Evolutionary conservation across 805 yeast genomes (phyloP), one percentile per base, ranked within the genome.

Genomic region (Candida anglica): DNA sequence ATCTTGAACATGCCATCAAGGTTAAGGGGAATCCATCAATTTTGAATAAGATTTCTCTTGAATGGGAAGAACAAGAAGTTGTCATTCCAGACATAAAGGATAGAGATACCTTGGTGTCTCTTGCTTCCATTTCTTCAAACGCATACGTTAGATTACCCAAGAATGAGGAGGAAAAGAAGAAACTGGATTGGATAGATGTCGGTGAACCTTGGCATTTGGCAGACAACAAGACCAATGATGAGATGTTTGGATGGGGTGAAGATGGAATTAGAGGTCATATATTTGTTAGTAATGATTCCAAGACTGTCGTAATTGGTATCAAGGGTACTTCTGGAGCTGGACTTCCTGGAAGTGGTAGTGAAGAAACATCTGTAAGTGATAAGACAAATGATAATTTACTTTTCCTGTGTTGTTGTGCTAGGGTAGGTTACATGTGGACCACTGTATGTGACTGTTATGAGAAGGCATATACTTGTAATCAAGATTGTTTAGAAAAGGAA

Each of bases 361-460:
- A 66, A 1, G 96, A 83, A 32, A 91, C 98, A 0, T 81, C 84
- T 0, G 76, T 71, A 0, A 79, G 77, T 39, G 98, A 93, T 54
- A 87, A 86, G 56, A 58, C 71, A 19, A 93, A 91, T 54, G 98
- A 93, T 55, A 93, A 93, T 50, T 52, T 91, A 37, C 60, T 93
- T 22, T 93, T 93, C 54, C 85, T 94, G 8, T 93, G 98, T 57
- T 93, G 98, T 56, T 93, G 98, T 62, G 98, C 96, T 0, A 71
- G 97, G 24, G 82, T 91, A 1, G 77, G 93, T 24, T 88, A 87
- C 44, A 60, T 86, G 58, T 93, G 98, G 98, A 77, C 82, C 6
- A 84, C 97, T 0, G 98, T 88, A 1, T 93, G 98, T 60, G 96
- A 88, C 56, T 93, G 98, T 54, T 91, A 82, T 52, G 75, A 79